Evolutionary conservation across 371 early-diverging fungal species (phyloP).

Genomic region (Mucor lusitanicus): DNA sequence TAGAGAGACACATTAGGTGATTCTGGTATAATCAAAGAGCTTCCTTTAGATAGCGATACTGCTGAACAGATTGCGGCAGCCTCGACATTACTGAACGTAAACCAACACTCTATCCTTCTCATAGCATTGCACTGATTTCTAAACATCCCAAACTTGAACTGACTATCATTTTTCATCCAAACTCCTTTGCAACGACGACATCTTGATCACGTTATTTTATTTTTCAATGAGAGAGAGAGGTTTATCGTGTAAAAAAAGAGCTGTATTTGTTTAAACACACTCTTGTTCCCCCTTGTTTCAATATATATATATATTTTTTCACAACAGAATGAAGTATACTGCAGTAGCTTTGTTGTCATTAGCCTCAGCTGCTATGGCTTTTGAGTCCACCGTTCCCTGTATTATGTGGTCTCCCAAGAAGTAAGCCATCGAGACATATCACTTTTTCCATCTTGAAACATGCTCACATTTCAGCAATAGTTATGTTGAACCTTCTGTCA

Average conservation of each 20-base stretch:
- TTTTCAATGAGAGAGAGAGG: background rate
- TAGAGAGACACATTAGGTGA: too few species aligned
- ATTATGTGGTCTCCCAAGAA: slow-evolving; percentile 41
- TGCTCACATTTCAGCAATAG: slow-evolving; percentile 3
- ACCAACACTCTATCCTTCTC: too few species aligned
- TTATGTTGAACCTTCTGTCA: slow-evolving; percentile 21
- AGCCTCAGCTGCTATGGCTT: slow-evolving; percentile 30
- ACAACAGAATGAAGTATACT: slow-evolving; percentile 20
- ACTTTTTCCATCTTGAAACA: background rate
- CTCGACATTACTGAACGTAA: too few species aligned
- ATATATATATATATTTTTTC: background rate
- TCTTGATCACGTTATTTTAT: background rate
- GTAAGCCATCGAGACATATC: slow-evolving; percentile 12
- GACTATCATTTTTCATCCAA: background rate
- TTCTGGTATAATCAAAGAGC: too few species aligned
- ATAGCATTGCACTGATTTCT: too few species aligned
- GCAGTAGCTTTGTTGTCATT: slow-evolving; percentile 21
- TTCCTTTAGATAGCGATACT: too few species aligned
- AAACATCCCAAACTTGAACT: background rate
- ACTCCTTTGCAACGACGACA: background rate
- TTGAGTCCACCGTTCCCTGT: slow-evolving; percentile 37
- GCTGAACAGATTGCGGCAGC: too few species aligned
- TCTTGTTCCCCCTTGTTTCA: slow-evolving; percentile 15
- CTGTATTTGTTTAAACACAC: background rate
- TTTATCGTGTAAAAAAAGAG: background rate